These are phyloP conservation scores for Venturia asperata DNA, from an alignment of 2,329 filamentous ascomycete species.

Conservation along the genomic window DNA sequence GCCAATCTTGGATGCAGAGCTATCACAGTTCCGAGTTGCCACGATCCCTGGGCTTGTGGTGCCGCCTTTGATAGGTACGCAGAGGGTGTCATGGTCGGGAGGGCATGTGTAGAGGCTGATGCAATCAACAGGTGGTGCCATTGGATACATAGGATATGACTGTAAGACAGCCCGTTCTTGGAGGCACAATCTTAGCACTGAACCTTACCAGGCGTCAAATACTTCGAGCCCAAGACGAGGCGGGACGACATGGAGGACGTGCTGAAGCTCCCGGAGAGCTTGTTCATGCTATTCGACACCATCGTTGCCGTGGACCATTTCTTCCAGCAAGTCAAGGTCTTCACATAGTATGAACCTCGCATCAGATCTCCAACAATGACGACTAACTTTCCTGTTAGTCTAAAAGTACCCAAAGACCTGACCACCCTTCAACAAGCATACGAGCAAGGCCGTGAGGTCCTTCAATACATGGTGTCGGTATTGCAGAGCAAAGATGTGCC, in stretches of 20 bases:
- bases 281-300: constrained; percentile 97
- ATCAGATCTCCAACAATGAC: constrained; percentile 46
- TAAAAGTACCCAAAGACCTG: constrained; percentile 33
- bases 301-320: constrained; percentile 93
- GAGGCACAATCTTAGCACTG: not conserved
- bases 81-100: not conserved
- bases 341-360: constrained; percentile 66
- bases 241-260: constrained; percentile 77
- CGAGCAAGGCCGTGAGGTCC: constrained; percentile 54
- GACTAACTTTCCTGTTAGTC: not conserved
- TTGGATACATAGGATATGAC: constrained; percentile 96
- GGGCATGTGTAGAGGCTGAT: not conserved
- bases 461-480: constrained; percentile 61
- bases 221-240: constrained; percentile 96
- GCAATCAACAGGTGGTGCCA: constrained; percentile 60
- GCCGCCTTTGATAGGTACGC: constrained; percentile 60
- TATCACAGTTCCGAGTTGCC: constrained; percentile 71
- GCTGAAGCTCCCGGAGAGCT: constrained; percentile 78
- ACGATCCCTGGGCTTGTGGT: constrained; percentile 75
- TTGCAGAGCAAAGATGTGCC: constrained; percentile 69
- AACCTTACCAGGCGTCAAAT: constrained; percentile 54
- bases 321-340: constrained; percentile 84
- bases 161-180: constrained; percentile 43
- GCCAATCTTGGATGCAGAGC: constrained; percentile 71
- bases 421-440: constrained; percentile 62